phyloP scores from a whole-genome alignment of 2,329 filamentous ascomycete genomes.

The Nothophoma quercina region DNA sequence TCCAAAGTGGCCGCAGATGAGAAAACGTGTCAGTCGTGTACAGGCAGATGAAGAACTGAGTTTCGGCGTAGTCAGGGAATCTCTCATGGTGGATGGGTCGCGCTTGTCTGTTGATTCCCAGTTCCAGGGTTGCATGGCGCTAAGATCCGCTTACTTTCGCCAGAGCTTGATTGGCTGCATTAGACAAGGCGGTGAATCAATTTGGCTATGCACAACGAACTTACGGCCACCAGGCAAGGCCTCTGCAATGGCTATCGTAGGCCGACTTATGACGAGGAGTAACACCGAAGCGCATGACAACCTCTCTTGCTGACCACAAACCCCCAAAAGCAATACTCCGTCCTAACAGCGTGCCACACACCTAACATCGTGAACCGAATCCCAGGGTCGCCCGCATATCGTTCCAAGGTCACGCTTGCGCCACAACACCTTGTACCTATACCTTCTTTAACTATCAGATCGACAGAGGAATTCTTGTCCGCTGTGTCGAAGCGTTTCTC shows the following conservation, averaged over 20 bases:
- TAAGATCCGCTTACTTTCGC: slow-evolving; percentile 35
- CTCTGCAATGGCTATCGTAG: slow-evolving; percentile 24
- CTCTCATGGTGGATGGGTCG: slow-evolving; percentile 5
- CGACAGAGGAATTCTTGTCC: slow-evolving; percentile 5
- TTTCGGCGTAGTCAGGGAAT: slow-evolving; percentile 3
- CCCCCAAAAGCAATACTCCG: slow-evolving; percentile 27
- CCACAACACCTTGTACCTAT: slow-evolving; percentile 22
- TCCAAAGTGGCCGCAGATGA: too few relatives aligned
- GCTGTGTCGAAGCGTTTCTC: neutral
- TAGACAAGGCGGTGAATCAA: slow-evolving; percentile 19
- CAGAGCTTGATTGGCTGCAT: slow-evolving; percentile 27
- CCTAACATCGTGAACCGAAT: slow-evolving; percentile 24
- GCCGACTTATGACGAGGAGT: slow-evolving; percentile 28
- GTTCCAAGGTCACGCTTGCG: slow-evolving; percentile 37
- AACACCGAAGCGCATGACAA: slow-evolving; percentile 26
- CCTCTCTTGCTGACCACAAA: slow-evolving; percentile 23
- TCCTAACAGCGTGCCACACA: slow-evolving; percentile 25
- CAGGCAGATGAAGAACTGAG: neutral
- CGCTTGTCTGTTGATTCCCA: slow-evolving; percentile 13
- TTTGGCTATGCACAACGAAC: slow-evolving; percentile 11
- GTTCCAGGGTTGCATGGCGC: slow-evolving; percentile 13
- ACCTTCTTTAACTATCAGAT: slow-evolving; percentile 24
- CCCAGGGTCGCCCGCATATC: slow-evolving; percentile 29
- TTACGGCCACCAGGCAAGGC: slow-evolving; percentile 25
- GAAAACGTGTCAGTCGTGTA: neutral